phyloP scores from a whole-genome alignment of 2,329 filamentous ascomycete species.

The Penicillium rolfsii region DNA sequence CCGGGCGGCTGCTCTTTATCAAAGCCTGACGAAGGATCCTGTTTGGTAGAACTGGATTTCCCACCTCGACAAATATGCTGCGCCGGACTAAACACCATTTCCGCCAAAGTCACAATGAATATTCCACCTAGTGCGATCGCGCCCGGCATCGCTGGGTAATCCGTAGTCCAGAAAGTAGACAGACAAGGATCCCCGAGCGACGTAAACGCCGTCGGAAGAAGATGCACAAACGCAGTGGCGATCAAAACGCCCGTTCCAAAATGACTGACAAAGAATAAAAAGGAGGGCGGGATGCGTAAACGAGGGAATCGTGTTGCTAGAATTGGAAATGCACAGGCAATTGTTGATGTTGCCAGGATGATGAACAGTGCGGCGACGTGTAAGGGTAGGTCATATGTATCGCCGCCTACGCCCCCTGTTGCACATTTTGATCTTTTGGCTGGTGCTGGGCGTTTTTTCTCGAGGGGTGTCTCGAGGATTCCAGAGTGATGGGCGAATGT shows the following conservation, averaged over 20 bases:
- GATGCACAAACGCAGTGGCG: conserved; percentile 81
- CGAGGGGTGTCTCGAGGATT: conserved; percentile 2
- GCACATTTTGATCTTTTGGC: conserved; percentile 32
- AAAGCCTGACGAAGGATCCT: background rate
- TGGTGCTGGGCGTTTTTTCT: conserved; percentile 3
- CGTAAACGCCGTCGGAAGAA: conserved; percentile 67
- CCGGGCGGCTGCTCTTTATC: background rate
- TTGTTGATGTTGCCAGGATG: conserved; percentile 57
- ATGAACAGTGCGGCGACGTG: conserved; percentile 68
- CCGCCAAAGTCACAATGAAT: conserved; percentile 56
- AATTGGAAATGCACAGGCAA: conserved; percentile 69
- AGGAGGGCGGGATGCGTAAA: conserved; percentile 58
- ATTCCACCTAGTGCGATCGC: conserved; percentile 52
- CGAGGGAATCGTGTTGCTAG: conserved; percentile 63
- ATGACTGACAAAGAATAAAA: conserved; percentile 60
- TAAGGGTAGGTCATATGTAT: conserved; percentile 62
- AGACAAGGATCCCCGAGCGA: conserved; percentile 57
- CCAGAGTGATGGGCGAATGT: background rate
- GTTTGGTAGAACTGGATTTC: background rate
- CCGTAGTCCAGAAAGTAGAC: conserved; percentile 49
- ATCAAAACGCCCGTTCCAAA: conserved; percentile 85
- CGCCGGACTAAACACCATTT: conserved; percentile 57
- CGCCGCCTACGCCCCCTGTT: conserved; percentile 28
- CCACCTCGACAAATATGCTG: conserved; percentile 35
- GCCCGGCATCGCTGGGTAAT: conserved; percentile 54